These are phyloP conservation scores for Aspergillus sp. DNA, from an alignment of 2,329 filamentous ascomycete species.

Conservation along the genomic window DNA sequence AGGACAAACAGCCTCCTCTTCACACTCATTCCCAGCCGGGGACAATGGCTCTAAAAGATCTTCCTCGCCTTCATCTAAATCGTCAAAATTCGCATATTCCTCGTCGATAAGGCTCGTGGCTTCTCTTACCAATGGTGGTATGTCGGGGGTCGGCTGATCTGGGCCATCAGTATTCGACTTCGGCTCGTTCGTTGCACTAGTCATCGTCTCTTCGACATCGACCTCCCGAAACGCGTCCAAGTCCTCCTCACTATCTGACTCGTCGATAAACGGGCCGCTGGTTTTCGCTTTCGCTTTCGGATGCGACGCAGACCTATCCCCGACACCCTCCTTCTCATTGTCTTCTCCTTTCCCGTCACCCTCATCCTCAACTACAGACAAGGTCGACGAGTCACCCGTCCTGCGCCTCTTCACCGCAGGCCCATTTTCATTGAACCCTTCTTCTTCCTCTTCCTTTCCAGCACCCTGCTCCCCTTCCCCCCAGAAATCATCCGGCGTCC, in stretches of 20 bases:
- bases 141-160: conserved; percentile 11
- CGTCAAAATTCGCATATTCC: conserved; percentile 50
- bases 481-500: conserved; percentile 30
- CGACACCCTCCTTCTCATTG: conserved; percentile 17
- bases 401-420: conserved; percentile 29
- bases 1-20: conserved; percentile 53
- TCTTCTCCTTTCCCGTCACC: not conserved
- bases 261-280: conserved; percentile 36
- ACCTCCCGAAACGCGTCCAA: conserved; percentile 20
- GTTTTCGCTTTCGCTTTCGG: conserved; percentile 7
- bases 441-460: conserved; percentile 12
- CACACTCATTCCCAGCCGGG: conserved; percentile 11
- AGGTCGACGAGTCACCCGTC: conserved; percentile 6
- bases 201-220: conserved; percentile 5
- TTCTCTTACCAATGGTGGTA: conserved; percentile 45
- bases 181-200: not conserved
- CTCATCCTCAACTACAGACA: not conserved
- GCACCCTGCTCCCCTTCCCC: conserved; percentile 18
- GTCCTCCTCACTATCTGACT: conserved; percentile 51
- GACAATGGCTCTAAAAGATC: conserved; percentile 57
- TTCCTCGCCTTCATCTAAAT: conserved; percentile 59
- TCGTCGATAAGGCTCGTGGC: conserved; percentile 39
- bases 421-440: conserved; percentile 27
- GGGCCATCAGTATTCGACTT: conserved; percentile 4
- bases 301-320: conserved; percentile 2